Base-by-base conservation (phyloP, 768 basidiomycete genomes). In the Coprinellus aureogranulatus region DNA sequence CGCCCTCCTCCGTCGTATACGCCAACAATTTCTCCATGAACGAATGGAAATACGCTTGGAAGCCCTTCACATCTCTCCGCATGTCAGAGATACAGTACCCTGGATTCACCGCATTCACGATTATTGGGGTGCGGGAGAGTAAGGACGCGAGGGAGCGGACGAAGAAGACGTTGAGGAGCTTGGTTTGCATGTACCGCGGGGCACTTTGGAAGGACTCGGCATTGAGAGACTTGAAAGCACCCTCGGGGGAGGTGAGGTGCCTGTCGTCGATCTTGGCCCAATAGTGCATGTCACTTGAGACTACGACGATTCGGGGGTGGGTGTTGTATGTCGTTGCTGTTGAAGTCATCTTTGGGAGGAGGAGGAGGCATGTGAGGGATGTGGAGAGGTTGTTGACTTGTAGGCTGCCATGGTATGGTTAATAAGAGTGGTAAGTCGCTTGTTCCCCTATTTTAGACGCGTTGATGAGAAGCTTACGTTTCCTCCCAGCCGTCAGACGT, bases 321-420 rank as follows among this genome's bases (percentile, higher is more conserved):
- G 69, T 65, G 0, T 58, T 28, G 48, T 68, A 51, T 18, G 67
- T 59, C 30, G 65, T 58, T 1, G 73, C 70, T 0, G 78, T 74
- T 27, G 70, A 60, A 5, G 72, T 39, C 63, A 82, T 68, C 25
- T 54, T 62, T 1, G 81, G 81, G 0, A 80, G 65, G 0, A 83
- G 64, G 16, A 73, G 69, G 10, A 81, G 47, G 2, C 70, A 63
- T 0, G 78, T 64, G 1, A 81, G 66, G 2, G 73, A 64, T 9
- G 70, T 70, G 4, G 75, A 68, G 8, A 83, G 64, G 59, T 70
- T 61, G 62, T 82, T 81, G 40, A 79, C 74, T 60, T 82, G 79
- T 0, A 81, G 48, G 12, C 80, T 83, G 48, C 4, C 22, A 3
- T 10, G 3, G 2, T 3, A 49, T 18, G 14, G 10, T 31, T n/a